These are phyloP conservation scores for Cutaneotrichosporon sp. DNA, from an alignment of 1,284 basidiomycete species.

Conservation along the genomic window DNA sequence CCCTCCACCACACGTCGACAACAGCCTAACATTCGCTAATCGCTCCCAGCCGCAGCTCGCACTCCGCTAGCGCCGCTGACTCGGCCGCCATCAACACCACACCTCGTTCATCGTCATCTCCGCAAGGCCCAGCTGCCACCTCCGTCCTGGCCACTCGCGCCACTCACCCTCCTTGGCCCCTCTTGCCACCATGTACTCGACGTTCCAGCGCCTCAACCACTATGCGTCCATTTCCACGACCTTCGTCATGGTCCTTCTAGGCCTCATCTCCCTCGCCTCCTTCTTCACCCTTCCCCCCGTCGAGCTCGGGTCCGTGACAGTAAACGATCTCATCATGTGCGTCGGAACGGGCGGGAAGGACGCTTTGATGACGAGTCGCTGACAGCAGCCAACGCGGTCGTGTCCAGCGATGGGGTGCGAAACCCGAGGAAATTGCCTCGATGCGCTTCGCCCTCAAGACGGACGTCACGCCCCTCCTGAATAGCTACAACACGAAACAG, in stretches of 20 bases:
- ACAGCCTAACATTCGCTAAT: too few relatives aligned
- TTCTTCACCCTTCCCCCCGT: constrained; percentile 37
- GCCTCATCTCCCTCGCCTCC: constrained; percentile 41
- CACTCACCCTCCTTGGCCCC: too few relatives aligned
- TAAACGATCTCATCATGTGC: constrained; percentile 46
- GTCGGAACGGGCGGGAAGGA: too few relatives aligned
- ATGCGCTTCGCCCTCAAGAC: constrained; percentile 46
- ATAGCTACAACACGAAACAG: constrained; percentile 51
- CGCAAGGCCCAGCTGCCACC: background rate
- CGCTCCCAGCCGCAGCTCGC: too few relatives aligned
- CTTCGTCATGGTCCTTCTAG: constrained; percentile 46
- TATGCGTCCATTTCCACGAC: constrained; percentile 46
- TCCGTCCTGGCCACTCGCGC: too few relatives aligned
- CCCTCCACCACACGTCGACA: background rate
- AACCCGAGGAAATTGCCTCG: constrained; percentile 43
- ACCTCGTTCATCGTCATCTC: background rate
- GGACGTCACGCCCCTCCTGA: constrained; percentile 46
- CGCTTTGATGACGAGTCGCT: too few relatives aligned
- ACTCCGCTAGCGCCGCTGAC: too few relatives aligned
- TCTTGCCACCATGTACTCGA: constrained; percentile 39
- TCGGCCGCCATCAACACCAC: background rate
- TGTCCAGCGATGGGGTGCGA: constrained; percentile 33
- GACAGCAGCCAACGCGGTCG: constrained; percentile 34
- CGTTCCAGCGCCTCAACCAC: constrained; percentile 45
- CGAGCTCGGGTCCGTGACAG: constrained; percentile 31